phyloP scores from a whole-genome alignment of 192 early-diverging fungal genomes.

The Powellomyces hirtus region DNA sequence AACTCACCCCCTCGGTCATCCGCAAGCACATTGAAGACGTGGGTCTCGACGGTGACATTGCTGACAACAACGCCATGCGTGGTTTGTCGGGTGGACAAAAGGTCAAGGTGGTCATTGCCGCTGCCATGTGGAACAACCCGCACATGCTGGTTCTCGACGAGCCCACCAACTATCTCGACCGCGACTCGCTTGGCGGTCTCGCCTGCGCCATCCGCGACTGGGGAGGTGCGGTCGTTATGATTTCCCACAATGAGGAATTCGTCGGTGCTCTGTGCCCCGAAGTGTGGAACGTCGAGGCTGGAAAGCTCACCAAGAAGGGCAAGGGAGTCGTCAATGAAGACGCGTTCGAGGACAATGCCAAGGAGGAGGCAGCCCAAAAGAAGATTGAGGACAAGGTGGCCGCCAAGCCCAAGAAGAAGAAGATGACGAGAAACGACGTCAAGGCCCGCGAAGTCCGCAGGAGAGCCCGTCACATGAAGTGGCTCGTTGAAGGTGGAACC shows the following conservation, averaged over 20 bases:
- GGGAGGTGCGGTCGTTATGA: constrained; percentile 76
- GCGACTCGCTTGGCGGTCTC: constrained; percentile 69
- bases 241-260: constrained; percentile 81
- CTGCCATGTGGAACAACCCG: constrained; percentile 84
- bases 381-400: constrained; percentile 51
- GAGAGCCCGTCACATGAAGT: constrained; percentile 42
- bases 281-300: constrained; percentile 69
- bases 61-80: constrained; percentile 64
- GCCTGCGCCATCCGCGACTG: constrained; percentile 71
- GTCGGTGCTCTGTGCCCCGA: constrained; percentile 68
- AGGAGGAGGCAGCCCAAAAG: constrained; percentile 27
- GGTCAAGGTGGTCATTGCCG: constrained; percentile 82
- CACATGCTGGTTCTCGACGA: constrained; percentile 73
- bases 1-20: constrained; percentile 61
- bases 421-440: constrained; percentile 49
- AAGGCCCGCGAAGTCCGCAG: constrained; percentile 46
- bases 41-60: constrained; percentile 74
- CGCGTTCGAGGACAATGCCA: constrained; percentile 41
- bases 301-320: constrained; percentile 38
- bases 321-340: constrained; percentile 33
- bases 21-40: constrained; percentile 75
- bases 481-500: constrained; percentile 42
- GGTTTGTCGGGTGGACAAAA: constrained; percentile 79
- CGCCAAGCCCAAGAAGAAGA: constrained; percentile 48
- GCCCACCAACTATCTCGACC: constrained; percentile 70